A percentile compares a stretch with the other conserved stretches of the same genome.
Evolutionary conservation across 2,329 filamentous ascomycete genomes (phyloP).

Genomic region (Aspergillus texensis): DNA sequence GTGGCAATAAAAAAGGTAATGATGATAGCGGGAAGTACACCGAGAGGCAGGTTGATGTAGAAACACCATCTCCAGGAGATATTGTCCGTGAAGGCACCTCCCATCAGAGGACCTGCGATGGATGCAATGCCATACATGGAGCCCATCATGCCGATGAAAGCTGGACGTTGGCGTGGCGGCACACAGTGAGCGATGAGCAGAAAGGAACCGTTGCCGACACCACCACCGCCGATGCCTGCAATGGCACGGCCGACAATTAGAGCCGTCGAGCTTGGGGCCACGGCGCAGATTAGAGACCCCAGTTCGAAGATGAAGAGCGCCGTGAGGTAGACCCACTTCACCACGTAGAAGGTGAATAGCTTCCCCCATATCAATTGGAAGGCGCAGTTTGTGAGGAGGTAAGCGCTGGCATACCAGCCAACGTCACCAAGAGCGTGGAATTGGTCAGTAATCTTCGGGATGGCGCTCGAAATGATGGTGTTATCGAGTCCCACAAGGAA

Average conservation of each 20-base stretch:
- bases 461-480: conserved; percentile 9
- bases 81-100: conserved; percentile 21
- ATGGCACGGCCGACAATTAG: conserved; percentile 10
- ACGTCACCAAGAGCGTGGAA: conserved; percentile 5
- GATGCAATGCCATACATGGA: conserved; percentile 39
- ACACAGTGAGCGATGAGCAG: conserved; percentile 26
- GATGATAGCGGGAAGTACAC: conserved; percentile 47
- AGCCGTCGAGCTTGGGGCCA: background rate
- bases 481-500: conserved; percentile 11
- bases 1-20: conserved; percentile 33
- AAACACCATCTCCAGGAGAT: conserved; percentile 46
- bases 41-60: conserved; percentile 60
- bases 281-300: conserved; percentile 7
- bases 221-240: conserved; percentile 11
- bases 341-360: conserved; percentile 8
- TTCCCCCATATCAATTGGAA: conserved; percentile 13
- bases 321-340: conserved; percentile 7
- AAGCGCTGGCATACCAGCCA: conserved; percentile 9
- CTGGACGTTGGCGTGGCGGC: conserved; percentile 19
- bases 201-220: conserved; percentile 34
- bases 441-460: conserved; percentile 9
- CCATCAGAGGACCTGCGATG: conserved; percentile 35
- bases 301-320: conserved; percentile 4
- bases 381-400: conserved; percentile 7
- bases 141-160: conserved; percentile 37